Evolutionary conservation across 768 basidiomycete species (phyloP).

Genomic region (Strobilomyces echinocephalus): DNA sequence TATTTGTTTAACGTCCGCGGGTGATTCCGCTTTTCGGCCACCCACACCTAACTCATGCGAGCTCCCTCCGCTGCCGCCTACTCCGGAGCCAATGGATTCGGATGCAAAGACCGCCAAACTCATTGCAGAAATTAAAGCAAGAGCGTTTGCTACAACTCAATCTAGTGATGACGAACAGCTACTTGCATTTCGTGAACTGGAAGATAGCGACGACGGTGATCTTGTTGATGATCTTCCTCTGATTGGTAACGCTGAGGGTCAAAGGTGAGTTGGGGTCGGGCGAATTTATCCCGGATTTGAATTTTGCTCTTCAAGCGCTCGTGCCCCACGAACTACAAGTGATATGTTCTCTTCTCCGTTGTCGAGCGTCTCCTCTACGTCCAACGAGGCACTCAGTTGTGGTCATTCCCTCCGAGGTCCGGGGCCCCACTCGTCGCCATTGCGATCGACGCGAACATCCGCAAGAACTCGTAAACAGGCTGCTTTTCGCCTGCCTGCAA

Average conservation of each 20-base stretch:
- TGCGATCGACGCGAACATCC: conserved; percentile 12
- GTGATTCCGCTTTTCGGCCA: conserved; percentile 8
- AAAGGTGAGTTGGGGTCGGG: conserved; percentile 9
- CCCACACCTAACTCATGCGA: conserved; percentile 20
- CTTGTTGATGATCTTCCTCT: conserved; percentile 19
- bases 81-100: conserved; percentile 29
- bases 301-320: conserved; percentile 5
- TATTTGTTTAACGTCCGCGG: conserved; percentile 2
- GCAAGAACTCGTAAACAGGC: conserved; percentile 18
- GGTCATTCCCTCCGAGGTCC: not conserved
- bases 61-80: conserved; percentile 23
- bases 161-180: conserved; percentile 42
- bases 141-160: conserved; percentile 43
- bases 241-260: not conserved
- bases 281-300: not conserved
- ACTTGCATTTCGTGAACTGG: conserved; percentile 40
- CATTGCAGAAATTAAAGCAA: conserved; percentile 63
- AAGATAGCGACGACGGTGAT: conserved; percentile 52
- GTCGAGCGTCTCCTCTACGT: conserved; percentile 19
- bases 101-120: conserved; percentile 50
- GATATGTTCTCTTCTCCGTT: conserved; percentile 20
- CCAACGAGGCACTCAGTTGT: not conserved
- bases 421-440: conserved; percentile 3
- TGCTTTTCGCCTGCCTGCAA: conserved; percentile 10
- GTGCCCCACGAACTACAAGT: not conserved